These are phyloP conservation scores for Corchorus capsularis DNA, from an alignment of 345 rosid genomes.

Conservation along the genomic window DNA sequence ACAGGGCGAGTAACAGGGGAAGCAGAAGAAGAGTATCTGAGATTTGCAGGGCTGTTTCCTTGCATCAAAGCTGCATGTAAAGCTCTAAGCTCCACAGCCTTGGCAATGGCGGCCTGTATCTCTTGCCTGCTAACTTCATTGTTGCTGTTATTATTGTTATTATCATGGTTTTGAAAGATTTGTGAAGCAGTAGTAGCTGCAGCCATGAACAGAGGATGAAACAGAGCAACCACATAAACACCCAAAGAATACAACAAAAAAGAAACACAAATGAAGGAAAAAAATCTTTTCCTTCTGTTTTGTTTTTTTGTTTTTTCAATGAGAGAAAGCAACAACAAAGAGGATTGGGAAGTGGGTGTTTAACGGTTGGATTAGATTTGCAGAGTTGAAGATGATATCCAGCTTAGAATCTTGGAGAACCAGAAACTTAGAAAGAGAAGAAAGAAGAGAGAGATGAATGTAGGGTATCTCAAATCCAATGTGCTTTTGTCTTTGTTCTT, in stretches of 20 bases:
- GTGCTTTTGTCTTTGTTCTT: slow-evolving; percentile 47
- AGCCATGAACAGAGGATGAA: slow-evolving; percentile 53
- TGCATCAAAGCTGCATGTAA: slow-evolving; percentile 76
- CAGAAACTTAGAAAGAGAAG: slow-evolving; percentile 19
- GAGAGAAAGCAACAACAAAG: slow-evolving; percentile 10
- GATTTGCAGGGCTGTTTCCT: slow-evolving; percentile 63
- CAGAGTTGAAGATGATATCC: slow-evolving; percentile 44
- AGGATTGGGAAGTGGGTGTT: slow-evolving; percentile 27
- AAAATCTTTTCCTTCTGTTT: too few relatives aligned
- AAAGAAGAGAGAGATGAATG: slow-evolving; percentile 23
- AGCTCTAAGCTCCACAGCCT: slow-evolving; percentile 81
- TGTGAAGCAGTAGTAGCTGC: slow-evolving; percentile 46
- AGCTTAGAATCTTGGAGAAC: slow-evolving; percentile 36
- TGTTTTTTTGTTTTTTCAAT: background rate
- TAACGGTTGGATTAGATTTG: slow-evolving; percentile 39
- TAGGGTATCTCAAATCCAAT: slow-evolving; percentile 35
- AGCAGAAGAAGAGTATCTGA: slow-evolving; percentile 49
- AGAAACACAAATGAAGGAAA: too few relatives aligned
- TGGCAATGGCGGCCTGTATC: slow-evolving; percentile 81
- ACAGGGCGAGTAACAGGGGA: slow-evolving; percentile 67
- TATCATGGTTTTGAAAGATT: slow-evolving; percentile 39
- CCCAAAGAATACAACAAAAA: slow-evolving; percentile 25
- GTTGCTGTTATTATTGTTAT: slow-evolving; percentile 26
- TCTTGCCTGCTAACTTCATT: slow-evolving; percentile 54
- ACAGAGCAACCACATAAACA: slow-evolving; percentile 34